Percentiles rank a stretch among this genome's conserved stretches.
Evolutionary conservation across 2,329 filamentous ascomycete species (phyloP).

Genomic region (Cytospora paraplurivora): DNA sequence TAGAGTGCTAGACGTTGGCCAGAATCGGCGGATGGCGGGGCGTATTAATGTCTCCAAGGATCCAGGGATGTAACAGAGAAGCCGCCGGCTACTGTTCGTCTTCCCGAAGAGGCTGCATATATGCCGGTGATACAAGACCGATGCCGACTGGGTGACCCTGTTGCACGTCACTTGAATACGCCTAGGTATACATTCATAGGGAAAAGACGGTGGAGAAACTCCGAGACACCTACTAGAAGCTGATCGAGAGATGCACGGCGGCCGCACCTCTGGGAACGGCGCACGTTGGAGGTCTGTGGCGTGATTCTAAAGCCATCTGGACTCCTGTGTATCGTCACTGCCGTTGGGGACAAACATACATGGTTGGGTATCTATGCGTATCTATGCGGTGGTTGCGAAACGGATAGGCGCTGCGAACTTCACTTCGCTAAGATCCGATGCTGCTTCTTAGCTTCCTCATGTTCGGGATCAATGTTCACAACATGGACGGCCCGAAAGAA

Average conservation of each 20-base stretch:
- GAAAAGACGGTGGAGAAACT: not conserved
- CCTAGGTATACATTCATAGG: no score
- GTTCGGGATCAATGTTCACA: not conserved
- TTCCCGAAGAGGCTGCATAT: no score
- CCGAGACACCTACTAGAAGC: conserved; percentile 1
- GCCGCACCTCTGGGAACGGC: not conserved
- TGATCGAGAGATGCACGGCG: not conserved
- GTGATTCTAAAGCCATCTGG: not conserved
- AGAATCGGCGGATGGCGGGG: not conserved
- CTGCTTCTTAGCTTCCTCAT: not conserved
- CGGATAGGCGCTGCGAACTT: not conserved
- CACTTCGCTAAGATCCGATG: not conserved
- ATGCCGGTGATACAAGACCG: no score
- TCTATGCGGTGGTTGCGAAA: not conserved
- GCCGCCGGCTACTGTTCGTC: no score
- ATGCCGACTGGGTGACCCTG: no score
- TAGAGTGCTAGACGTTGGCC: not conserved
- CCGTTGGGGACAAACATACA: not conserved
- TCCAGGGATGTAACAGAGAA: conserved; percentile 3
- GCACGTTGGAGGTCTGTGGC: not conserved
- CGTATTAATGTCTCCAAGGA: not conserved
- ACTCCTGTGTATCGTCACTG: conserved; percentile 8
- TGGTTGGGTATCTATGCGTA: not conserved
- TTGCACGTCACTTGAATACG: no score
- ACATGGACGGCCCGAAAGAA: not conserved